A percentile compares a stretch with the other conserved stretches of the same genome.
phyloP scores from a whole-genome alignment of 179 eudicot species.

The Silene noctiflora region DNA sequence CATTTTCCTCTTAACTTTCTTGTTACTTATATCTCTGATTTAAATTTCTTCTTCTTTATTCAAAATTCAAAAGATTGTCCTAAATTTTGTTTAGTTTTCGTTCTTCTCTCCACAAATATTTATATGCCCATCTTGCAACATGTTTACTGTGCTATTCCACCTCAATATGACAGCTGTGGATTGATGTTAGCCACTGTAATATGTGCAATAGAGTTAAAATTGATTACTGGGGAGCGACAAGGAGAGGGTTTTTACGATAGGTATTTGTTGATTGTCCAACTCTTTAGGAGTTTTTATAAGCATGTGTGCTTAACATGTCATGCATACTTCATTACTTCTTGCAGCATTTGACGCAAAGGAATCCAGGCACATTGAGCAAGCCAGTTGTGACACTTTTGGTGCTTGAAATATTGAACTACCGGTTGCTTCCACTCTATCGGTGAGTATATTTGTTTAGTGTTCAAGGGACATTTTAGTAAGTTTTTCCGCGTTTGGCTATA shows the following conservation, averaged over 20 bases:
- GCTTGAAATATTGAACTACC: slow-evolving; percentile 91
- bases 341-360: slow-evolving; percentile 85
- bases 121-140: neutral
- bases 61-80: neutral
- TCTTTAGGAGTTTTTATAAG: neutral
- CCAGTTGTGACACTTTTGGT: slow-evolving; percentile 82
- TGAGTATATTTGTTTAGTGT: slow-evolving; percentile 27
- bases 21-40: neutral
- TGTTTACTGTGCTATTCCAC: neutral
- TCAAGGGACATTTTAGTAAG: neutral
- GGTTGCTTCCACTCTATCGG: slow-evolving; percentile 94
- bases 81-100: neutral
- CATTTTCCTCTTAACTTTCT: too few relatives aligned
- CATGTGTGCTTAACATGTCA: slow-evolving; percentile 5
- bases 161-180: neutral
- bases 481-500: neutral
- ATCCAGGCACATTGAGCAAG: slow-evolving; percentile 67
- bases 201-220: neutral
- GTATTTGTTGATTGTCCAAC: neutral
- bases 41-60: too few relatives aligned
- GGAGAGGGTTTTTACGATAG: neutral
- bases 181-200: neutral
- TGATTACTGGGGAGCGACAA: neutral
- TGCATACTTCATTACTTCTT: slow-evolving; percentile 23
- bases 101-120: neutral